phyloP scores from a whole-genome alignment of 306 rosid genomes.

The Boehmeria nivea region DNA sequence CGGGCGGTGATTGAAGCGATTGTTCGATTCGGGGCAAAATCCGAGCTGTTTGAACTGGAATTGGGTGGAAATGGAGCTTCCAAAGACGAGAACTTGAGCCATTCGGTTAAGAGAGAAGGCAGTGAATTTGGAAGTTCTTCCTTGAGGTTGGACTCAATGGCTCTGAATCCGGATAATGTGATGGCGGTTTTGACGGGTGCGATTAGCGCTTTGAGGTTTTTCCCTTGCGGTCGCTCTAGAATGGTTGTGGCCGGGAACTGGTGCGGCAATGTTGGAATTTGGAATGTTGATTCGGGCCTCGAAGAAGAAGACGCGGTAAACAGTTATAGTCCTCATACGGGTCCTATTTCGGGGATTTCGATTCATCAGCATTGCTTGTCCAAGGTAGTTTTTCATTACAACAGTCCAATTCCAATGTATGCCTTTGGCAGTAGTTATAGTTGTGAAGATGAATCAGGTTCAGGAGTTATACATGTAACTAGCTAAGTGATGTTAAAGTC shows the following conservation, averaged over 20 bases:
- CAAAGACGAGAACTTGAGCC: background rate
- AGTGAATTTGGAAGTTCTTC: slow-evolving; percentile 3
- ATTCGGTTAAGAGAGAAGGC: background rate
- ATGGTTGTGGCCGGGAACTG: slow-evolving; percentile 59
- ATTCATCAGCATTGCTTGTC: slow-evolving; percentile 55
- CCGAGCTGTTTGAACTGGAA: background rate
- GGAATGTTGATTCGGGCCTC: slow-evolving; percentile 52
- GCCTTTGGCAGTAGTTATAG: no score
- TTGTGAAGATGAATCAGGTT: no score
- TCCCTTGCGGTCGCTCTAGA: slow-evolving; percentile 49
- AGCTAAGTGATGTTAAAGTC: no score
- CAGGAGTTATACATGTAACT: no score
- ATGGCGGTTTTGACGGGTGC: slow-evolving; percentile 59
- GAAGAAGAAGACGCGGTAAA: slow-evolving; percentile 21
- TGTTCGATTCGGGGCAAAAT: slow-evolving; percentile 22
- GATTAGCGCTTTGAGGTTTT: slow-evolving; percentile 42
- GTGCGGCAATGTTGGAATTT: slow-evolving; percentile 72
- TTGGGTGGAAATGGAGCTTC: background rate
- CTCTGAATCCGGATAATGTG: slow-evolving; percentile 52
- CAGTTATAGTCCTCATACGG: slow-evolving; percentile 57
- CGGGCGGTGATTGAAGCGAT: slow-evolving; percentile 32
- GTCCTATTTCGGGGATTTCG: slow-evolving; percentile 67
- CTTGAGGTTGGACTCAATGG: slow-evolving; percentile 38
- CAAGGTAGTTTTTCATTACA: slow-evolving; percentile 46
- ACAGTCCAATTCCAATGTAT: no score